Evolutionary conservation across 768 basidiomycete genomes (phyloP), one percentile per base, ranked within the genome.

Genomic region (Kwoniella mangroviensis): DNA sequence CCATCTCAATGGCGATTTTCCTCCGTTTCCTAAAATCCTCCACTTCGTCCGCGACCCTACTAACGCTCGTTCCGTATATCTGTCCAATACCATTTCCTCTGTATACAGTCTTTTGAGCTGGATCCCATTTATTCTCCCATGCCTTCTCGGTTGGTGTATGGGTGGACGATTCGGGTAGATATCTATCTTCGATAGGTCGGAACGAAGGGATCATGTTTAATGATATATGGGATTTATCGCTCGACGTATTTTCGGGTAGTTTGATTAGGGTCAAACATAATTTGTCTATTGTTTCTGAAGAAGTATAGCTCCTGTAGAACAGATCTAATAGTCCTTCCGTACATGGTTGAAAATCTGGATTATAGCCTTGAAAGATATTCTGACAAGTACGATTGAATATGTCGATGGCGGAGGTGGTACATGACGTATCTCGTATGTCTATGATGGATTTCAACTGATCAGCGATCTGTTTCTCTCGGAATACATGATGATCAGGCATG

Each of bases 361-460:
- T 70, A 2, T 42, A 22, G n/a, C 58, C 52, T 7, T 75, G 54
- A 60, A 78, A 80, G 22, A 74, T 45, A 1, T 68, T 26, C 9
- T 55, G 58, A 5, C 45, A 69, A 3, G 58, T 49, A 10, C 73
- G 71, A 43, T 80, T 80, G 71, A 80, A 75, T 10, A 80, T 71
- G 13, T 71, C 62, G 5, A 76, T 73, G 9, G 67, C 69, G 4
- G 63, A 54, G n/a, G 66, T 28, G 2, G 76, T 80, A 41, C 73
- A 74, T 1, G 79, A 80, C 22, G 79, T 80, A 45, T 76, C 70
- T n/a, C 79, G 75, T 2, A 76, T 61, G 41, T 80, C 76, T 78
- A 51, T 15, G 24, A 13, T 34, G 1, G 3, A 41, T 19, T 21
- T 19, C 45, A 52, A 56, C 6, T 21, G 34, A 57, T 55, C 57